phyloP scores from a whole-genome alignment of 495 filamentous ascomycete species.

The Penicillium herquei region DNA sequence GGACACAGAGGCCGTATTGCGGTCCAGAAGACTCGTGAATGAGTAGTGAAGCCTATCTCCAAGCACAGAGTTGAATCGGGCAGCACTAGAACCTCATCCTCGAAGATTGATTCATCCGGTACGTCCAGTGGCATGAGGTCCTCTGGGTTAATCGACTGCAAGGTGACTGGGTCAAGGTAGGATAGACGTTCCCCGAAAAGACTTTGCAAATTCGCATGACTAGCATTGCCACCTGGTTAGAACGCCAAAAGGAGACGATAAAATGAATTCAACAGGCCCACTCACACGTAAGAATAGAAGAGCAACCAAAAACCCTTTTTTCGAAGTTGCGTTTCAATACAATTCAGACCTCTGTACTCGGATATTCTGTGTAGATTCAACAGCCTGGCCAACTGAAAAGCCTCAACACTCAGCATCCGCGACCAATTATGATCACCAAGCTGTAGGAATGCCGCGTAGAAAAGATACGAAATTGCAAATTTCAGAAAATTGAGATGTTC shows the following conservation, averaged over 20 bases:
- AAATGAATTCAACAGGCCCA: not conserved
- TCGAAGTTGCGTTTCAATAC: conserved; percentile 39
- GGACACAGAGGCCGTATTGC: conserved; percentile 8
- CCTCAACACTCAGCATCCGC: conserved; percentile 23
- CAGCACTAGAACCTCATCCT: conserved; percentile 16
- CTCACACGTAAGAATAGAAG: conserved; percentile 18
- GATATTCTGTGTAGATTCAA: conserved; percentile 20
- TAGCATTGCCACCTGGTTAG: not conserved
- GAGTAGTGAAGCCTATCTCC: conserved; percentile 13
- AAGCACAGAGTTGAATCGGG: conserved; percentile 3
- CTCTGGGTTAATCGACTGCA: conserved; percentile 20
- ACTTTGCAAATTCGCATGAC: not conserved
- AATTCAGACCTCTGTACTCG: conserved; percentile 21
- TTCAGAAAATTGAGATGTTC: conserved; percentile 26
- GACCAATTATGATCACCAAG: conserved; percentile 24
- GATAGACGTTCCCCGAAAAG: not conserved
- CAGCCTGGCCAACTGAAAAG: conserved; percentile 23
- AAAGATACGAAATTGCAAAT: conserved; percentile 21
- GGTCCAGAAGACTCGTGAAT: conserved; percentile 23
- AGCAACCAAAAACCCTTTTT: conserved; percentile 38
- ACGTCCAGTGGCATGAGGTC: conserved; percentile 23
- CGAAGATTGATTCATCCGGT: conserved; percentile 24
- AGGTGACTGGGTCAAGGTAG: conserved; percentile 16
- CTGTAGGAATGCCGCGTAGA: conserved; percentile 19
- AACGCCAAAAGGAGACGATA: not conserved